Evolutionary conservation across 2,329 filamentous ascomycete genomes (phyloP).

Genomic region (Ilyonectria destructans): DNA sequence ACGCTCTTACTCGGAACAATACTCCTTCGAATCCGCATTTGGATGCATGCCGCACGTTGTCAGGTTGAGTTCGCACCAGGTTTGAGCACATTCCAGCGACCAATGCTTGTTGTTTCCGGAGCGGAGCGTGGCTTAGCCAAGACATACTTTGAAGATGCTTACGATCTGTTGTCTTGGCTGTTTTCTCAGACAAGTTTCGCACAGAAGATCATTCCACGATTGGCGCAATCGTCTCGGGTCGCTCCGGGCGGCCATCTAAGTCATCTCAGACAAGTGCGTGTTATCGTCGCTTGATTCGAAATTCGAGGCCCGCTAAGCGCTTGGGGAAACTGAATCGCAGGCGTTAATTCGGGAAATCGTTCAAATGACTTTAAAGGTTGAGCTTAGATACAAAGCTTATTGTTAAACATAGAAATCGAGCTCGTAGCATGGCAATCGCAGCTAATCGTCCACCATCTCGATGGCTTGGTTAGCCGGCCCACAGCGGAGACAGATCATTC

Average conservation of each 20-base stretch:
- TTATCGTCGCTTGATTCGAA: not conserved
- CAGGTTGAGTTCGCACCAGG: not conserved
- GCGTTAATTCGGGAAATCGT: not conserved
- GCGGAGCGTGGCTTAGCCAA: not conserved
- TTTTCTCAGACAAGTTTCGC: not conserved
- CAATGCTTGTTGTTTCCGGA: not conserved
- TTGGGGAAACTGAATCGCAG: not conserved
- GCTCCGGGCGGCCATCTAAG: not conserved
- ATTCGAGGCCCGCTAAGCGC: not conserved
- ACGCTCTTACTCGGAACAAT: not conserved
- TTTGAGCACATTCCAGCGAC: slow-evolving; percentile 16
- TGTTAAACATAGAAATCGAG: not conserved
- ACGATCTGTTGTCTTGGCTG: not conserved
- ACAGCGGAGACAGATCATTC: slow-evolving; percentile 1
- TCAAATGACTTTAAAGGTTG: not conserved
- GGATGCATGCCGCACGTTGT: not conserved
- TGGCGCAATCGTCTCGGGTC: not conserved
- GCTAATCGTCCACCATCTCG: not conserved
- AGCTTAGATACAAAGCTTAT: not conserved
- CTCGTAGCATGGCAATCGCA: not conserved
- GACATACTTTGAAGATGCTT: not conserved
- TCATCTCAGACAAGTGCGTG: not conserved
- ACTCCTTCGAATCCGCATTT: not conserved
- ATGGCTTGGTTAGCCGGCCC: too few species aligned
- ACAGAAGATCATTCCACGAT: not conserved